Base-by-base conservation (phyloP, 1,139 yeast species). In the Wickerhamomyces sp. region DNA sequence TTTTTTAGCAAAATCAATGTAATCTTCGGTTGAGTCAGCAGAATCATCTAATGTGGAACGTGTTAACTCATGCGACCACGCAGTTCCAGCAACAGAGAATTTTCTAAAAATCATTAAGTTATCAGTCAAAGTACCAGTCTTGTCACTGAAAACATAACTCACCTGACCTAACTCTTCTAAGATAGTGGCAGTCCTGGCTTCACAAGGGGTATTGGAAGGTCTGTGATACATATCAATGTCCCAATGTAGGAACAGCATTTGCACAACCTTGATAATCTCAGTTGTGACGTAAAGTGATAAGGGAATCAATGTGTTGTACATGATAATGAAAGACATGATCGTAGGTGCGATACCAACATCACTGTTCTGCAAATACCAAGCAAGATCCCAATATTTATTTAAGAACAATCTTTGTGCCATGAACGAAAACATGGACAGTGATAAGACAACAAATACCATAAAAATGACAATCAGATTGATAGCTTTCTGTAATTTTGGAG, bases 81-180 rank as follows among this genome's bases (percentile, higher is more conserved):
- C 78, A 6, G 82, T 72, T 2, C 99, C 99, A 41, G 85, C 83
- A 6, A 88, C 79, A 16, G 91, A 77, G 45, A 88, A 73, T 51
- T 86, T 87, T 33, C 95, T 68, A 55, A 88, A 88, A 19, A 87
- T 64, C 96, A 88, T 88, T 49, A 77, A 62, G 54, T 88, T 88
- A 52, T 88, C 96, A 0, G 99, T 93, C 41, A 93, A 69, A 0
- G 98, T 93, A 11, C 99, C 99, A 0, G 98, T 93, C 58, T 93
- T 93, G 58, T 93, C 99, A 45, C 95, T 85, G 57, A 93, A 93
- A 5, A 93, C 73, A 52, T 89, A 89, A 35, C 95, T 81, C 0
- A 93, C 97, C 57, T 93, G 99, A 4, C 99, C 99, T 48, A 93
- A 66, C 59, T 93, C 98, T 56, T 93, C 99, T 46, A 91, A 72